Percentiles rank a stretch among this genome's conserved stretches.
Conservation (phyloP, 495 filamentous ascomycete genomes). For the Penicillium coprophilum region DNA sequence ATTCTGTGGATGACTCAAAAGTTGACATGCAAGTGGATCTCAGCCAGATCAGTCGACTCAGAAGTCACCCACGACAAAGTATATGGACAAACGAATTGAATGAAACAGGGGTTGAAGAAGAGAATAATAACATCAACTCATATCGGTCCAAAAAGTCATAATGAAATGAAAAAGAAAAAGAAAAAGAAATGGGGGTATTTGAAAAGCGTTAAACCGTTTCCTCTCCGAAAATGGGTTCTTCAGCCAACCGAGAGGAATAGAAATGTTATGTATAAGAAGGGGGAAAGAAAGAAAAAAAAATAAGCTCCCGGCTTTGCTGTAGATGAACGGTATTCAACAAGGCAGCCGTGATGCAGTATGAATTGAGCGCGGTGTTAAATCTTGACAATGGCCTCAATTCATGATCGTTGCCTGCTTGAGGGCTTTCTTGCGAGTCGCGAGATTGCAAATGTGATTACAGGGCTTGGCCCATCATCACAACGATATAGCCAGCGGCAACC, state of each 20-base stretch:
- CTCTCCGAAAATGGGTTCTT: constrained; percentile 24
- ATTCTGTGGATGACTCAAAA: constrained; percentile 6
- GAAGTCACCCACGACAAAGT: constrained; percentile 13
- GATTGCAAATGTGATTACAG: constrained; percentile 27
- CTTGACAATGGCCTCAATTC: constrained; percentile 7
- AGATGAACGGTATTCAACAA: constrained; percentile 23
- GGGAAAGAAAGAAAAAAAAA: constrained; percentile 19
- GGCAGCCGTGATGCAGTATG: neutral
- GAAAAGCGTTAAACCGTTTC: constrained; percentile 31
- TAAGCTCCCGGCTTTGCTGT: constrained; percentile 27
- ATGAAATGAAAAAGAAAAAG: constrained; percentile 22
- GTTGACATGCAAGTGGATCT: neutral
- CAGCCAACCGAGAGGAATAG: constrained; percentile 28
- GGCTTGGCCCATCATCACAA: constrained; percentile 38
- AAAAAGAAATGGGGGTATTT: constrained; percentile 39
- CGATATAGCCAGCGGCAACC: constrained; percentile 37
- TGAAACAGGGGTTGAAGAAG: constrained; percentile 13
- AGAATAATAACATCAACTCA: constrained; percentile 34
- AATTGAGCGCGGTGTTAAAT: neutral
- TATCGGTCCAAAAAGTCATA: constrained; percentile 30
- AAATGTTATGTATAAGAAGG: constrained; percentile 20
- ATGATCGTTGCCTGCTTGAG: neutral
- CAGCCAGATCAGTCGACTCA: constrained; percentile 1
- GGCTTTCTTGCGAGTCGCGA: constrained; percentile 1
- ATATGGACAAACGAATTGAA: constrained; percentile 32